Evolutionary conservation across 331 rosid genomes (phyloP).

Genomic region (Malus hybrid): DNA sequence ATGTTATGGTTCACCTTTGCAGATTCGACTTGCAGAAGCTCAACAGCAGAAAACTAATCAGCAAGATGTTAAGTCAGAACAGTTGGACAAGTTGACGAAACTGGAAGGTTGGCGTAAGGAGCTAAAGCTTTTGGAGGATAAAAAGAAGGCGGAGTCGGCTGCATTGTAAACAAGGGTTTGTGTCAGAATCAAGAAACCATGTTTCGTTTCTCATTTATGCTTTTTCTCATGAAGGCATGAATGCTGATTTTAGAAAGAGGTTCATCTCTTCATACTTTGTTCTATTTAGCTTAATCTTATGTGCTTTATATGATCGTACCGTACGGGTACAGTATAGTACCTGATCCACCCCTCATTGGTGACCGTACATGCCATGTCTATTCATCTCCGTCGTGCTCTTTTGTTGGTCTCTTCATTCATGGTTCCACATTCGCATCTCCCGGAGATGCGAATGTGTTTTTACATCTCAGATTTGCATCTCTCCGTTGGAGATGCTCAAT

Average conservation of each 20-base stretch:
- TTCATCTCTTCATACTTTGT: conserved; percentile 14
- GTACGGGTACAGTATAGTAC: too few relatives aligned
- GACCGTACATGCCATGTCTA: too few relatives aligned
- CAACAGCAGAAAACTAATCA: conserved; percentile 50
- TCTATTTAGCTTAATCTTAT: too few relatives aligned
- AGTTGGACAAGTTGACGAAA: conserved; percentile 60
- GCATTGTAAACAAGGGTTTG: conserved; percentile 30
- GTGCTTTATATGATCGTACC: too few relatives aligned
- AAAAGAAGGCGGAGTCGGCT: conserved; percentile 35
- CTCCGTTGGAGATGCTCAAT: too few relatives aligned
- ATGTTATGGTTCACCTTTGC: conserved; percentile 18
- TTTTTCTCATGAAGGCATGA: conserved; percentile 20
- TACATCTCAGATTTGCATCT: not conserved
- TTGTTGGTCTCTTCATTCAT: too few relatives aligned
- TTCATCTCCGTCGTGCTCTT: too few relatives aligned
- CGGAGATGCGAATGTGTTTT: not conserved
- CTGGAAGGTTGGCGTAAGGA: conserved; percentile 72
- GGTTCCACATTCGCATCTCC: not conserved
- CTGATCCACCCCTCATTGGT: too few relatives aligned
- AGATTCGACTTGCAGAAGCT: conserved; percentile 78
- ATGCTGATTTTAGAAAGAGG: conserved; percentile 23
- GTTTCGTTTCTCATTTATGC: conserved; percentile 15
- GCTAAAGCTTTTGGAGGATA: conserved; percentile 57
- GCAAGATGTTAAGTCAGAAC: conserved; percentile 65
- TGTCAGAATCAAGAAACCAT: conserved; percentile 24